Evolutionary conservation across 164 flowering plant species (phyloP).

Genomic region (Platanus orientalis): DNA sequence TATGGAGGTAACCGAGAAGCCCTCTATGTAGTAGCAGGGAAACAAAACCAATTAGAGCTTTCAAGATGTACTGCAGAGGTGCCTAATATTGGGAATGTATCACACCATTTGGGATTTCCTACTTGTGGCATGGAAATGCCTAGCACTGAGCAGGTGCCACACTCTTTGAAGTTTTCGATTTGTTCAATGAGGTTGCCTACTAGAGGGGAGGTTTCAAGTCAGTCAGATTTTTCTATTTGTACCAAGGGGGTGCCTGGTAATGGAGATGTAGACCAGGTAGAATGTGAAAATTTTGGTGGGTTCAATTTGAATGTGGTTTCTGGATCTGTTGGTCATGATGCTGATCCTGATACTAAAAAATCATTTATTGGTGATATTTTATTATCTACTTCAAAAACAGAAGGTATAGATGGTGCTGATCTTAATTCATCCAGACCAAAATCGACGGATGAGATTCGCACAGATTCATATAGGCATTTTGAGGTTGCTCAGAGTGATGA

Average conservation of each 20-base stretch:
- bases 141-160: neutral
- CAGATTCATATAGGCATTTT: slow-evolving; percentile 10
- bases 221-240: slow-evolving; percentile 2
- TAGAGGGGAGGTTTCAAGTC: slow-evolving; percentile 4
- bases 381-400: neutral
- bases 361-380: slow-evolving; percentile 4
- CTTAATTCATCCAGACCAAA: slow-evolving; percentile 11
- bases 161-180: neutral
- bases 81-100: slow-evolving; percentile 4
- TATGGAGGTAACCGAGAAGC: slow-evolving; percentile 11
- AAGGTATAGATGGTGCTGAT: slow-evolving; percentile 17
- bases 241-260: neutral
- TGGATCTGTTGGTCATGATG: slow-evolving; percentile 12
- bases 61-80: neutral
- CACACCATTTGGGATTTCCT: slow-evolving; percentile 7
- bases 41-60: slow-evolving; percentile 7
- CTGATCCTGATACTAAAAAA: slow-evolving; percentile 14
- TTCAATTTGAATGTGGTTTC: slow-evolving; percentile 11
- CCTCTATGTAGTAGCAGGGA: slow-evolving; percentile 14
- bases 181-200: slow-evolving; percentile 6
- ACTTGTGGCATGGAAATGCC: slow-evolving; percentile 3
- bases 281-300: slow-evolving; percentile 12
- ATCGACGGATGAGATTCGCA: slow-evolving; percentile 8
- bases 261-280: slow-evolving; percentile 14
- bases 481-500: slow-evolving; percentile 36